A percentile compares a stretch with the other conserved stretches of the same genome.
Evolutionary conservation across 2,329 filamentous ascomycete species (phyloP).

Genomic region (Xenosphaeropsis pyriputrescens): DNA sequence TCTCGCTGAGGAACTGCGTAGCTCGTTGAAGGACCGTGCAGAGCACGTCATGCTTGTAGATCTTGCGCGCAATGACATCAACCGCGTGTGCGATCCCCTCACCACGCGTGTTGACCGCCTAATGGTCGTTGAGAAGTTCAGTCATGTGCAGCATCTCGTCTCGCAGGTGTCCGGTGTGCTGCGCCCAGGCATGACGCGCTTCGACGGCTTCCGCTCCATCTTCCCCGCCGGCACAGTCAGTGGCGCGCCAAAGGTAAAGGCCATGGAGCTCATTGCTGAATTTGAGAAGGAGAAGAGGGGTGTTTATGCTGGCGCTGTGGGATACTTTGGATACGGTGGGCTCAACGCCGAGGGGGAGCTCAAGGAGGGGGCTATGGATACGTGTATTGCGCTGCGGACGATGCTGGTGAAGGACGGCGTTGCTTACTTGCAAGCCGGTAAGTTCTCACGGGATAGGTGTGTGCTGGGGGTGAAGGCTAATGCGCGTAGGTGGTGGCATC

Average conservation of each 20-base stretch:
- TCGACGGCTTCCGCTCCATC: constrained; percentile 90
- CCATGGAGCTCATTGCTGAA: constrained; percentile 95
- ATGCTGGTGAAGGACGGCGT: constrained; percentile 76
- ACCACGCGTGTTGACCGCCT: constrained; percentile 84
- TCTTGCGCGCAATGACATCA: constrained; percentile 89
- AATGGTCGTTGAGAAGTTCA: constrained; percentile 91
- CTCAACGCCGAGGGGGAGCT: constrained; percentile 46
- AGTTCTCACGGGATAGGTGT: constrained; percentile 11
- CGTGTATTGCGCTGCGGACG: constrained; percentile 57
- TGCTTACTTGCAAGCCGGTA: constrained; percentile 27
- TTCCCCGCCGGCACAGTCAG: constrained; percentile 95
- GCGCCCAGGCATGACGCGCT: constrained; percentile 69
- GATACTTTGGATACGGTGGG: constrained; percentile 83
- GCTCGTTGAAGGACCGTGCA: constrained; percentile 78
- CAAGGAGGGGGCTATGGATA: constrained; percentile 77
- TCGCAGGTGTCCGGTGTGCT: constrained; percentile 91
- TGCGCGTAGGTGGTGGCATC: constrained; percentile 1
- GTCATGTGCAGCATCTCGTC: constrained; percentile 92
- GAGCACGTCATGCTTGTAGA: constrained; percentile 98
- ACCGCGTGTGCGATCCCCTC: constrained; percentile 82
- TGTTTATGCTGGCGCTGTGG: constrained; percentile 89
- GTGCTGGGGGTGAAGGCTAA: background rate
- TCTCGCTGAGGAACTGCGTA: constrained; percentile 62
- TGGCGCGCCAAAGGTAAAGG: constrained; percentile 86
- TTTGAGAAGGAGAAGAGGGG: constrained; percentile 88